Evolutionary conservation across 2,329 filamentous ascomycete species (phyloP), one percentile per base, ranked within the genome.

Genomic region (Metarhizium brunneum): DNA sequence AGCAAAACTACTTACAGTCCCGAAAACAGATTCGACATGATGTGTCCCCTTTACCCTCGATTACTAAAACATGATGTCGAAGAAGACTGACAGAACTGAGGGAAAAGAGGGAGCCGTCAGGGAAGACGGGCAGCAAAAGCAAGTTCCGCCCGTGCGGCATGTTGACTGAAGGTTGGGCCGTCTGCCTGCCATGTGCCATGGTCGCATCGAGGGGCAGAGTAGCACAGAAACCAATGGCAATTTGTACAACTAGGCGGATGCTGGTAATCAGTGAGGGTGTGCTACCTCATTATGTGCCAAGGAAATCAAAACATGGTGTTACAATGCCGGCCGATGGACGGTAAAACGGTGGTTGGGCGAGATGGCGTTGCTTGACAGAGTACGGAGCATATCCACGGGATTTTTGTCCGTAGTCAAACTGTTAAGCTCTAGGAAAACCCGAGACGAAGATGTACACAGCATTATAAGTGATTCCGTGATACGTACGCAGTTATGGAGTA

Each of bases 21-120:
- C 35, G 50, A 50, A 32, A 56, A 20, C n/a, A 53, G 36, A 18
- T 50, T 49, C 18, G 45, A 32, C 54, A 53, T 56, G 40, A 32
- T 45, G n/a, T 16, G 10, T 16, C 2, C 18, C 18, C 18, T 45
- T 45, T 7, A 7, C 16, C 18, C n/a, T 18, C 42, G 16, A 16
- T 5, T 43, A 35, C 32, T 35, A 11, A 25, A 25, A 2, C 10
- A 35, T 35, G 32, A 35, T 35, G 6, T 35, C 10, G 7, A 5
- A 45, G 7, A 20, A 16, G 6, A 6, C 18, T 18, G n/a, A 8
- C n/a, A 45, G 2, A 20, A 16, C 18, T 10, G 16, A 10, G 10
- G 11, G 11, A 20, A 45, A 16, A 25, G 42, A 20, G 16, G n/a
- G 3, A 13, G 10, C 10, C 13, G 38, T 40, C 10, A 40, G 38